Evolutionary conservation across 1,284 basidiomycete genomes (phyloP).

Genomic region (Psilocybe mexicana): DNA sequence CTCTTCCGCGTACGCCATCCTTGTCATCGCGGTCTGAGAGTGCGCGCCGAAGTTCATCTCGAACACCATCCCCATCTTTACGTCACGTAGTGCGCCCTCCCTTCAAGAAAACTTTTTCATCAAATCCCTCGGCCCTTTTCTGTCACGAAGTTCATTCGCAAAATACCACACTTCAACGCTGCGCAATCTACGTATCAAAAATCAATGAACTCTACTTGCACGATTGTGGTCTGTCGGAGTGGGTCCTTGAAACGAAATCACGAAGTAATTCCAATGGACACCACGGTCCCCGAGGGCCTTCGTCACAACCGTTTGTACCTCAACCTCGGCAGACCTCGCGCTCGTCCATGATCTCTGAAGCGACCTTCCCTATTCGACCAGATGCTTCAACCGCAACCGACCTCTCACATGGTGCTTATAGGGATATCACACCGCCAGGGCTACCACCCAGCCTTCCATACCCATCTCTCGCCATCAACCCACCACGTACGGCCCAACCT

Average conservation of each 20-base stretch:
- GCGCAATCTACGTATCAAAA: conserved; percentile 76
- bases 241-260: conserved; percentile 61
- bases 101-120: conserved; percentile 22
- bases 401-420: conserved; percentile 46
- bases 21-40: conserved; percentile 34
- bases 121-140: conserved; percentile 73
- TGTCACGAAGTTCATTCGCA: conserved; percentile 66
- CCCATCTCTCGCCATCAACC: conserved; percentile 44
- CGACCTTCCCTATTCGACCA: conserved; percentile 73
- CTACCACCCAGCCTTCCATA: conserved; percentile 76
- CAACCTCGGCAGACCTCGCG: conserved; percentile 67
- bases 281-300: conserved; percentile 21
- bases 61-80: conserved; percentile 34
- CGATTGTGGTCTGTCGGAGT: conserved; percentile 79
- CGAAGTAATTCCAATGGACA: conserved; percentile 44
- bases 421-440: conserved; percentile 49
- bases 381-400: conserved; percentile 79
- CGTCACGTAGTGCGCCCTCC: conserved; percentile 17
- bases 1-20: conserved; percentile 61
- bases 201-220: conserved; percentile 80
- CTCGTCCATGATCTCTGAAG: conserved; percentile 70
- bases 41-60: conserved; percentile 36
- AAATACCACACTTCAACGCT: conserved; percentile 71
- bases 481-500: conserved; percentile 27
- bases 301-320: conserved; percentile 35